These are phyloP conservation scores for Fragaria iinumae DNA, from an alignment of 306 rosid genomes.

Conservation along the genomic window DNA sequence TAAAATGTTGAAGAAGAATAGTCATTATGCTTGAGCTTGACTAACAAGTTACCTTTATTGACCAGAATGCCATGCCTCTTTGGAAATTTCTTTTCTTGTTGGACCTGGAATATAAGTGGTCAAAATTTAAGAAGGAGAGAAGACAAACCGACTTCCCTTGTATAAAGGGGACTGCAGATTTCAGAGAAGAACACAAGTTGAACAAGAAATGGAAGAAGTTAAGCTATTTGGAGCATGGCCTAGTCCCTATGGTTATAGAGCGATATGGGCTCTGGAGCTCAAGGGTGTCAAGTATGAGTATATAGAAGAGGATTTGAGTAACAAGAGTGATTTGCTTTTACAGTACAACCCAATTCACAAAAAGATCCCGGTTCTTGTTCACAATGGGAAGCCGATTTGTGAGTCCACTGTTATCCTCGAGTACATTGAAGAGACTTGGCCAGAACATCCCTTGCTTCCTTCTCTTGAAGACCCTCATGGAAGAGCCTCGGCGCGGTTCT, in stretches of 20 bases:
- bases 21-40: neutral
- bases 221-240: conserved; percentile 27
- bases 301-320: conserved; percentile 23
- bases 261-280: conserved; percentile 29
- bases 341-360: conserved; percentile 24
- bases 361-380: conserved; percentile 22
- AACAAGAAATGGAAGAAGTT: conserved; percentile 26
- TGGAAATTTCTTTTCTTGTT: neutral
- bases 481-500: conserved; percentile 25
- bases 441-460: conserved; percentile 18
- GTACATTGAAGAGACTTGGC: conserved; percentile 28
- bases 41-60: neutral
- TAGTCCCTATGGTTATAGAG: conserved; percentile 20
- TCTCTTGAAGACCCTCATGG: conserved; percentile 18
- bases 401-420: conserved; percentile 28
- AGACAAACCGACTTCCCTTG: neutral
- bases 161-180: too few species aligned
- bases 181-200: neutral
- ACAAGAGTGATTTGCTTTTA: conserved; percentile 26
- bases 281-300: conserved; percentile 25
- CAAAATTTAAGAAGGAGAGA: neutral
- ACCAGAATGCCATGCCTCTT: neutral
- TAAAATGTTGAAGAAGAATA: neutral
- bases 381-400: conserved; percentile 18
- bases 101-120: neutral